Evolutionary conservation across 331 rosid species (phyloP).

Genomic region (Arachis monticola): DNA sequence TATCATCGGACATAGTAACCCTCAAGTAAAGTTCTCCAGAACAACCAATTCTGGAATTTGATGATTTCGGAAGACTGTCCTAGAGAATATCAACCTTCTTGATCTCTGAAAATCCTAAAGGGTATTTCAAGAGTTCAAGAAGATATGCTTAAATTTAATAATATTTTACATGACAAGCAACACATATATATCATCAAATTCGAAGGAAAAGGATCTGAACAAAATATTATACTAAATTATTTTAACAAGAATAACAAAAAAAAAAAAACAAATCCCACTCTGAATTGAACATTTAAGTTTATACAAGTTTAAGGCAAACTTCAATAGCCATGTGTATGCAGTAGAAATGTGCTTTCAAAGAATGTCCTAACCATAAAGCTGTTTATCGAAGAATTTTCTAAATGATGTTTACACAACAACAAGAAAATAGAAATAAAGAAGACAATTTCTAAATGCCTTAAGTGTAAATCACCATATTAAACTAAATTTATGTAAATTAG

Average conservation of each 20-base stretch:
- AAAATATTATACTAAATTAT: not conserved
- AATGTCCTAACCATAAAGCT: too few species aligned
- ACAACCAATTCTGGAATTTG: conserved; percentile 44
- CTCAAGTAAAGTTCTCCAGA: conserved; percentile 74
- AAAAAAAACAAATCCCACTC: too few species aligned
- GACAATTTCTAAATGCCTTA: too few species aligned
- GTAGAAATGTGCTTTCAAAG: conserved; percentile 17
- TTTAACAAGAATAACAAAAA: not conserved
- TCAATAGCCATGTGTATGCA: conserved; percentile 26
- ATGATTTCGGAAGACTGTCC: conserved; percentile 34
- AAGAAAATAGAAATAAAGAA: too few species aligned
- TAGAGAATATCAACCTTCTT: too few species aligned
- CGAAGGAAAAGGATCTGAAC: not conserved
- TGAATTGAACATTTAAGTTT: not conserved
- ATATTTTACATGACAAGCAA: not conserved
- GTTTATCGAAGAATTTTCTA: too few species aligned
- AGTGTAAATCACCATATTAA: too few species aligned
- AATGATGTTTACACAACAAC: too few species aligned
- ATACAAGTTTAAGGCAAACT: conserved; percentile 18
- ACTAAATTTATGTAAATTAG: too few species aligned
- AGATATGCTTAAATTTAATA: too few species aligned
- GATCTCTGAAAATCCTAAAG: too few species aligned
- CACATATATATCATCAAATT: conserved; percentile 15
- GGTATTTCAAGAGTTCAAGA: too few species aligned
- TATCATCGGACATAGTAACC: conserved; percentile 60